Conservation (phyloP, 306 rosid species). For the Dicorynia guianensis region DNA sequence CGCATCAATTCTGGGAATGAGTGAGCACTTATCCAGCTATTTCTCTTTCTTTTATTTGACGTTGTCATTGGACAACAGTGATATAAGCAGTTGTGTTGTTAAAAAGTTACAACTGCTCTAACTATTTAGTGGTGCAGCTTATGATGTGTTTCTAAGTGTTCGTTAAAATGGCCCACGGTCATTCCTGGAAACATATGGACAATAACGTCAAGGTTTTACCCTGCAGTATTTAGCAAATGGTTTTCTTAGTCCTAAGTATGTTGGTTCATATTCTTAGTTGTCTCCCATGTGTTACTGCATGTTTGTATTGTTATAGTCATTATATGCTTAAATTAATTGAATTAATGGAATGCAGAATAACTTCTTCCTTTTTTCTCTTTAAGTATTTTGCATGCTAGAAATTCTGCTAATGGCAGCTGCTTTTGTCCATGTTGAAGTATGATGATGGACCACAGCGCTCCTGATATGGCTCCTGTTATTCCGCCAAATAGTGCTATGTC, state of each 20-base stretch:
- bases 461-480: conserved; percentile 62
- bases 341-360: conserved; percentile 2
- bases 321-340: conserved; percentile 22
- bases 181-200: background rate
- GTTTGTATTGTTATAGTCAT: conserved; percentile 16
- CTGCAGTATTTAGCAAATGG: background rate
- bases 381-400: conserved; percentile 36
- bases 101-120: conserved; percentile 23
- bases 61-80: conserved; percentile 23
- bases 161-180: background rate
- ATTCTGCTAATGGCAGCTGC: conserved; percentile 47
- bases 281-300: background rate
- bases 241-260: background rate
- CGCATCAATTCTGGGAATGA: conserved; percentile 80
- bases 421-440: conserved; percentile 65
- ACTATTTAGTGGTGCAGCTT: conserved; percentile 12
- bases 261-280: background rate
- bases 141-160: conserved; percentile 25
- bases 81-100: conserved; percentile 7
- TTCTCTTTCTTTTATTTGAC: background rate
- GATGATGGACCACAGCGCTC: conserved; percentile 76
- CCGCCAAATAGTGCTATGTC: conserved; percentile 68
- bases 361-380: conserved; percentile 1
- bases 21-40: conserved; percentile 59
- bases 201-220: background rate